A percentile compares a stretch with the other conserved stretches of the same genome.
Evolutionary conservation across 108 stramenopile genomes (phyloP).

Genomic region (Schizochytrium sp.): DNA sequence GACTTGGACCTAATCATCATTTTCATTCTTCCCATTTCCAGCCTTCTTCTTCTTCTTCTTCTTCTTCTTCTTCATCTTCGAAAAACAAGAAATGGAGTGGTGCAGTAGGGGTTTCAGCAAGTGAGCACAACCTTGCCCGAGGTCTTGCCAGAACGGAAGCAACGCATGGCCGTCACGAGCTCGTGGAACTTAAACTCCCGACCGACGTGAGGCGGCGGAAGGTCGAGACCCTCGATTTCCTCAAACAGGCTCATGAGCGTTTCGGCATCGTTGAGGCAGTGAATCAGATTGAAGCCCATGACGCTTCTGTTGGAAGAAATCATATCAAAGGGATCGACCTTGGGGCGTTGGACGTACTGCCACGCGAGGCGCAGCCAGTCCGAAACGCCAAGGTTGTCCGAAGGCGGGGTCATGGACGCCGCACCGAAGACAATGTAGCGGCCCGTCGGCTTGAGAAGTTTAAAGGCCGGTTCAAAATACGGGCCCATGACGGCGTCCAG

Average conservation of each 20-base stretch:
- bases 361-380: background rate
- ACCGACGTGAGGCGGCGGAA: background rate
- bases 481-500: background rate
- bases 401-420: background rate
- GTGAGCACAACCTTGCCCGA: background rate
- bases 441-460: background rate
- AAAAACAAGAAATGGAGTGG: too few relatives aligned
- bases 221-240: background rate
- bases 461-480: background rate
- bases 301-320: background rate
- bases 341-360: background rate
- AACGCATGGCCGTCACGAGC: background rate
- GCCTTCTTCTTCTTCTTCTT: too few relatives aligned
- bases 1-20: too few relatives aligned
- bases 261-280: background rate
- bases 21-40: too few relatives aligned
- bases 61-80: too few relatives aligned
- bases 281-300: conserved; percentile 22
- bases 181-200: background rate
- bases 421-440: background rate
- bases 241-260: background rate
- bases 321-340: background rate
- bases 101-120: background rate
- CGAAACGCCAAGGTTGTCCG: background rate
- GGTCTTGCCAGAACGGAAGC: background rate